phyloP scores from a whole-genome alignment of 192 early-diverging fungal genomes.

The Gaertneriomyces semiglobifer region DNA sequence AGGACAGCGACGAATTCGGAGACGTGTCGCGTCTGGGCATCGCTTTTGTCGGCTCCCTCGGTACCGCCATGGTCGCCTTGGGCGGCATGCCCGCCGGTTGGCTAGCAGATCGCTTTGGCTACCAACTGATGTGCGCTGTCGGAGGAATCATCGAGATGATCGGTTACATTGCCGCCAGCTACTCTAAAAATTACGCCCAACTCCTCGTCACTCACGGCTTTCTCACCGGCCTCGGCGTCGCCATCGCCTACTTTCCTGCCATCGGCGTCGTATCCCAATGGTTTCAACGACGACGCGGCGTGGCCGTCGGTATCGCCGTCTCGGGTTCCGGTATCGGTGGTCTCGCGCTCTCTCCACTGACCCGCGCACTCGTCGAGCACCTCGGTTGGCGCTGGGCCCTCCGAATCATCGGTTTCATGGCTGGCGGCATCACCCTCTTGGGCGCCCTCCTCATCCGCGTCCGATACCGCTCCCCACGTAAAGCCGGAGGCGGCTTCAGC shows the following conservation, averaged over 20 bases:
- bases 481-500: not conserved
- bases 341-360: conserved; percentile 57
- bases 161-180: conserved; percentile 22
- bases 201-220: conserved; percentile 6
- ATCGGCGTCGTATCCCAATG: conserved; percentile 66
- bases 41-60: conserved; percentile 33
- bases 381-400: conserved; percentile 65
- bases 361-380: conserved; percentile 53
- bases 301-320: conserved; percentile 68
- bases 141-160: conserved; percentile 47
- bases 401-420: conserved; percentile 60
- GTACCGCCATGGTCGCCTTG: conserved; percentile 28
- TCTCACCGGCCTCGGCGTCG: not conserved
- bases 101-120: conserved; percentile 48
- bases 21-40: conserved; percentile 10
- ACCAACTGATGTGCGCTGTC: conserved; percentile 41
- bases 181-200: conserved; percentile 16
- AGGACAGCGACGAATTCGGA: not conserved
- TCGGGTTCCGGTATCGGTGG: conserved; percentile 35
- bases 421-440: not conserved
- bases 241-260: conserved; percentile 11
- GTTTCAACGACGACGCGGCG: conserved; percentile 61
- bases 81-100: conserved; percentile 32
- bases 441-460: conserved; percentile 6
- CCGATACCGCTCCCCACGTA: not conserved